Conservation (phyloP, 192 early-diverging fungal genomes). For the Backusella tarrabulga region DNA sequence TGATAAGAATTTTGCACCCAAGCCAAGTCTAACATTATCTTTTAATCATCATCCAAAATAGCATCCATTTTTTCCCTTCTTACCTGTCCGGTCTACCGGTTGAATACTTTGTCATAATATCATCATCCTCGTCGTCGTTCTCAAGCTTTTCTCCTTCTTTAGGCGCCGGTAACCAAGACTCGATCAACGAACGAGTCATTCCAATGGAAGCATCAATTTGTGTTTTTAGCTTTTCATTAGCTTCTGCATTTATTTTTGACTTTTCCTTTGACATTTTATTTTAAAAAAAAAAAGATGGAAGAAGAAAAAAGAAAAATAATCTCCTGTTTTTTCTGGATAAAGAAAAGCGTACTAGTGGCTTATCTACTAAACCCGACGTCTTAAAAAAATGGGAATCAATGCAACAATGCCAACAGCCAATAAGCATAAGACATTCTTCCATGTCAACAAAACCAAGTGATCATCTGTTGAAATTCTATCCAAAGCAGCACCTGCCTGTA, state of each 20-base stretch:
- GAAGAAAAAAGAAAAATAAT: background rate
- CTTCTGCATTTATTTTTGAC: slow-evolving; percentile 36
- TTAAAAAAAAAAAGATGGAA: background rate
- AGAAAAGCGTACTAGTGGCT: background rate
- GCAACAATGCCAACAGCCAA: slow-evolving; percentile 43
- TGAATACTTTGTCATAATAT: slow-evolving; percentile 15
- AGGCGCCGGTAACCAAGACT: slow-evolving; percentile 47
- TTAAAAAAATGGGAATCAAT: slow-evolving; percentile 45
- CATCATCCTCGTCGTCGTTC: slow-evolving; percentile 29
- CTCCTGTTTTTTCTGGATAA: background rate
- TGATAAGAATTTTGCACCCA: slow-evolving; percentile 53
- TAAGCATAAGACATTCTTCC: slow-evolving; percentile 45
- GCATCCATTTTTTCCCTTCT: background rate
- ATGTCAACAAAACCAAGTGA: slow-evolving; percentile 44
- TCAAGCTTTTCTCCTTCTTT: slow-evolving; percentile 36
- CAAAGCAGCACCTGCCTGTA: slow-evolving; percentile 55
- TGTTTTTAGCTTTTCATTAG: slow-evolving; percentile 43
- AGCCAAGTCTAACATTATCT: slow-evolving; percentile 36
- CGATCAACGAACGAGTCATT: slow-evolving; percentile 39
- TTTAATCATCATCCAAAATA: background rate
- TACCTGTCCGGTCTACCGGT: slow-evolving; percentile 41
- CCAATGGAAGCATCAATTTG: slow-evolving; percentile 53
- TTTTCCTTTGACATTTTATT: slow-evolving; percentile 28
- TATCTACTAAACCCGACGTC: slow-evolving; percentile 14
- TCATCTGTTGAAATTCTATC: slow-evolving; percentile 46